phyloP scores from a whole-genome alignment of 2,329 filamentous ascomycete species.

The Diaporthe sp. region DNA sequence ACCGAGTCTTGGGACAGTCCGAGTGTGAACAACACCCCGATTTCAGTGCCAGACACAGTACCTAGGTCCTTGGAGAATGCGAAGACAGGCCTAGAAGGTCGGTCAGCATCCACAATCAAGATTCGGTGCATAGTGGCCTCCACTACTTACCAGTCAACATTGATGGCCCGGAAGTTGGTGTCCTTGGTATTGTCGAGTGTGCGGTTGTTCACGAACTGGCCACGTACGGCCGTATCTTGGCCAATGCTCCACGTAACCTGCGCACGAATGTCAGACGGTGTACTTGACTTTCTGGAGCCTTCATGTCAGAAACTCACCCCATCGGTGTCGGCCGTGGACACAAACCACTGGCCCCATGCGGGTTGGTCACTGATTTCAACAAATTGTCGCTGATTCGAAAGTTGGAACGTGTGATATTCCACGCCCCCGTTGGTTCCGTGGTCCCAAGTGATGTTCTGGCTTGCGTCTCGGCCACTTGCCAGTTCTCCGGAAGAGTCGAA shows the following conservation, averaged over 20 bases:
- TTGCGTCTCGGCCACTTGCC: constrained; percentile 73
- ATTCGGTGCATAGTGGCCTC: too few relatives aligned
- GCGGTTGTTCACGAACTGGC: constrained; percentile 74
- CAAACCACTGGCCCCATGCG: constrained; percentile 87
- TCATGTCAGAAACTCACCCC: constrained; percentile 54
- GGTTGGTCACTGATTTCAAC: constrained; percentile 78
- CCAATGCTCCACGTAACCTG: constrained; percentile 80
- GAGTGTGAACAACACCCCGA: constrained; percentile 77
- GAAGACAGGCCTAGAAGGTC: constrained; percentile 77
- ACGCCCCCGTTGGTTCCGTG: constrained; percentile 65
- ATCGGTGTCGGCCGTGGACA: constrained; percentile 72
- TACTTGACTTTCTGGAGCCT: not conserved
- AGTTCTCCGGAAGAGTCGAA: constrained; percentile 82
- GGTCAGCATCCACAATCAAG: constrained; percentile 19
- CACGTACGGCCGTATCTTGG: constrained; percentile 74
- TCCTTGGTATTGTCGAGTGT: constrained; percentile 76
- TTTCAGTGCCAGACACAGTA: constrained; percentile 53
- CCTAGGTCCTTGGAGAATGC: constrained; percentile 78
- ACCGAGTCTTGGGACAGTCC: constrained; percentile 83
- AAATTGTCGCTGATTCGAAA: constrained; percentile 73
- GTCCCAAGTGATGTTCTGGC: constrained; percentile 73
- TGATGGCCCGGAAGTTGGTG: constrained; percentile 74
- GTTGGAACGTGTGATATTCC: constrained; percentile 75
- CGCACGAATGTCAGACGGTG: constrained; percentile 43
- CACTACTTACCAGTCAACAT: constrained; percentile 66